phyloP scores from a whole-genome alignment of 768 basidiomycete genomes.

The Naganishia friedmannii region DNA sequence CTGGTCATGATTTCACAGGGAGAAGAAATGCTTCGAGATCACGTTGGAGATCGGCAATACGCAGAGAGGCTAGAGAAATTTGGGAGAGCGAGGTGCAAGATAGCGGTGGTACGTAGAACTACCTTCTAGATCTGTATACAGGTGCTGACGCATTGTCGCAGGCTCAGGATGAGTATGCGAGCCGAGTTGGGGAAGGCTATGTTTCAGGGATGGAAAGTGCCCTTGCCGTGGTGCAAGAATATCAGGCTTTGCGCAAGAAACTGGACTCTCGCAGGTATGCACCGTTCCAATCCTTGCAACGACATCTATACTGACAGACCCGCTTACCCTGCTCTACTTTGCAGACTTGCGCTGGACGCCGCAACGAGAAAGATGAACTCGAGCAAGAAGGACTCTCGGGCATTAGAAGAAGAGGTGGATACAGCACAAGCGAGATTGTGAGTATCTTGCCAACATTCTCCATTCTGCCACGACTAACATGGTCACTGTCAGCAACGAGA shows the following conservation, averaged over 20 bases:
- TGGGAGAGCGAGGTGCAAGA: conserved; percentile 78
- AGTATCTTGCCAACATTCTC: conserved; percentile 39
- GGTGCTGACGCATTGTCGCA: conserved; percentile 1
- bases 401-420: conserved; percentile 78
- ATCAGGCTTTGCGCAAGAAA: conserved; percentile 75
- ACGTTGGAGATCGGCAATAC: conserved; percentile 44
- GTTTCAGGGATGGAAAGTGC: conserved; percentile 65
- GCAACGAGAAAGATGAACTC: conserved; percentile 69
- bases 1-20: conserved; percentile 83
- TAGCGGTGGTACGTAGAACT: conserved; percentile 61
- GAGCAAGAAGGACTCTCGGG: conserved; percentile 70
- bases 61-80: conserved; percentile 70
- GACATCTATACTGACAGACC: conserved; percentile 22
- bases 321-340: conserved; percentile 1
- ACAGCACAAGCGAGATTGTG: conserved; percentile 72
- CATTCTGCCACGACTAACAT: conserved; percentile 15
- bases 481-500: conserved; percentile 66
- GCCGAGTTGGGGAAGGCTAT: conserved; percentile 71
- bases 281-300: background rate
- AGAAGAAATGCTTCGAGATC: conserved; percentile 56
- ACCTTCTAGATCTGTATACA: background rate
- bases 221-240: conserved; percentile 75
- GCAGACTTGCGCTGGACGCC: conserved; percentile 73
- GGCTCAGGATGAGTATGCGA: conserved; percentile 71
- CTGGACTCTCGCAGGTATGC: conserved; percentile 75